Evolutionary conservation across 2,329 filamentous ascomycete species (phyloP), one percentile per base, ranked within the genome.

Genomic region (Aspergillus brasiliensis): DNA sequence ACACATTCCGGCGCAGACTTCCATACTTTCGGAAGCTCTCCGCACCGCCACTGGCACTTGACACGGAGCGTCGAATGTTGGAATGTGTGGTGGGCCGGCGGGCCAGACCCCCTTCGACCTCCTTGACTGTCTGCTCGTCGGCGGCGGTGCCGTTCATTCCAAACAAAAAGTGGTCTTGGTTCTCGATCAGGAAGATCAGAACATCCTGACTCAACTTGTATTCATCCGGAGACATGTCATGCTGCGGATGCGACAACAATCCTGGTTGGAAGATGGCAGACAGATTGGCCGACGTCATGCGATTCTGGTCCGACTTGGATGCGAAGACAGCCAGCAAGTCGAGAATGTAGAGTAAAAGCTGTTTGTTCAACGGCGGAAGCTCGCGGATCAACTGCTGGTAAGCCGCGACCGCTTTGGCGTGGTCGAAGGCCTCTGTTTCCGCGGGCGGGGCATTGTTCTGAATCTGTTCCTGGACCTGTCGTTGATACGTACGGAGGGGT

Each of bases 61-160:
- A 98, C 11, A 89, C 85, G 5, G 94, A 94, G 69, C 95, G 86
- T 47, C 84, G 84, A 55, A 96, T 62, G 40, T 64, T 73, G 73
- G 51, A 83, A 84, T 63, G 85, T 70, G 75, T 81, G 72, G 78
- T 79, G 58, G 76, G 79, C 61, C 75, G 83, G n/a, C 71, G 65
- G 67, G 73, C 78, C 76, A 67, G 75, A 3, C 89, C 89, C 58
- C 90, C 91, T 71, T 93, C 88, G 38, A 88, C 82, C 62, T 88
- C 86, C 69, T 86, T 84, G 52, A 87, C 82, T 7, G 86, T 88
- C 62, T 86, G 88, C 72, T 96, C 91, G 72, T 97, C 93, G n/a
- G 93, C 91, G n/a, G 88, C 93, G n/a, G 93, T 97, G 47, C 95
- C 95, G 73, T 92, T 91, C 95, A 99, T 99, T 57, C 95, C 95